Conservation (phyloP, 108 stramenopile species). For the Cyclotella distinguenda region DNA sequence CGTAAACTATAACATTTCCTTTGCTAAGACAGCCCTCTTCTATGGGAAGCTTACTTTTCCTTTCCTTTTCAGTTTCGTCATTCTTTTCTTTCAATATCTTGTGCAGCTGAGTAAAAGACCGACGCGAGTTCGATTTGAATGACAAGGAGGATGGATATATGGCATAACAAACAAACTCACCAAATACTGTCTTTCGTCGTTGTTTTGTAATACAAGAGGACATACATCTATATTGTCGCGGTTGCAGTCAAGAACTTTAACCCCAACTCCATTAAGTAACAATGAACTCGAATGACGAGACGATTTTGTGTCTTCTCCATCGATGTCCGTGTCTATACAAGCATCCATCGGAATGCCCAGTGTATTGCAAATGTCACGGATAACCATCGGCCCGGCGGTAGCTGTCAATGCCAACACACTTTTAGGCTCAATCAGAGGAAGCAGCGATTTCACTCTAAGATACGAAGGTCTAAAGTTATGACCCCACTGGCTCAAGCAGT, state of each 20-base stretch:
- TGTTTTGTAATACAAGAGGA: constrained; percentile 45
- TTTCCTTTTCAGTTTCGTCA: constrained; percentile 4
- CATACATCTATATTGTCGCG: constrained; percentile 90
- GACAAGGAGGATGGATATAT: background rate
- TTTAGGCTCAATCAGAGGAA: constrained; percentile 69
- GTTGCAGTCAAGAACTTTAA: constrained; percentile 62
- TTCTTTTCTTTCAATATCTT: constrained; percentile 55
- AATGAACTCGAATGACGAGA: background rate
- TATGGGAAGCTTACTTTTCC: constrained; percentile 34
- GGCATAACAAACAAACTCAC: constrained; percentile 31
- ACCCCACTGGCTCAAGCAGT: constrained; percentile 90
- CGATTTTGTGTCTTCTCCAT: background rate
- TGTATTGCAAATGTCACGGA: constrained; percentile 81
- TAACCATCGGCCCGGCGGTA: constrained; percentile 84
- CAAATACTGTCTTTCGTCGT: constrained; percentile 69
- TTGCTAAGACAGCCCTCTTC: constrained; percentile 60
- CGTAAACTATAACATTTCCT: constrained; percentile 88
- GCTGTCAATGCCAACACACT: constrained; percentile 91
- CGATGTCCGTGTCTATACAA: background rate
- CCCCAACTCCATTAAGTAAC: constrained; percentile 32
- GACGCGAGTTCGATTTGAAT: background rate
- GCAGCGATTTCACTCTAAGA: constrained; percentile 66
- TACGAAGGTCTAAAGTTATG: constrained; percentile 98
- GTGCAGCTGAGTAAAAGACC: constrained; percentile 44
- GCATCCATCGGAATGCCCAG: constrained; percentile 56